These are phyloP conservation scores for Colletotrichum siamense DNA, from an alignment of 2,329 filamentous ascomycete genomes.

Conservation along the genomic window DNA sequence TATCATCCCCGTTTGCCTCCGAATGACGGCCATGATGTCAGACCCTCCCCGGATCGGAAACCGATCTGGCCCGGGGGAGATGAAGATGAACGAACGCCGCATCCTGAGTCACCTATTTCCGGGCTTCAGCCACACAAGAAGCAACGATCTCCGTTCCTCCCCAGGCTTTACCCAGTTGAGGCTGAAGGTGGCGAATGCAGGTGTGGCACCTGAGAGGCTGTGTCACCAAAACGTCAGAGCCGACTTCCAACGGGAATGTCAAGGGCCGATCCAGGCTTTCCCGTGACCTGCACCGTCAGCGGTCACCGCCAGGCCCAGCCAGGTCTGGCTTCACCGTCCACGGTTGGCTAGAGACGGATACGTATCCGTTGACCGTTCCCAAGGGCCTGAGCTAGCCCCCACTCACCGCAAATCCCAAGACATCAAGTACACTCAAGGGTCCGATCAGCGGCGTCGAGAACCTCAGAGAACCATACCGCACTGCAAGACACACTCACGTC, in stretches of 20 bases:
- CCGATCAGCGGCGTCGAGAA: slow-evolving; percentile 16
- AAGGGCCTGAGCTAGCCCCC: background rate
- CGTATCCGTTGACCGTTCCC: background rate
- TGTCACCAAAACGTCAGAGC: slow-evolving; percentile 4
- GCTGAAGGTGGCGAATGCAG: background rate
- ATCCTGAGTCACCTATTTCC: background rate
- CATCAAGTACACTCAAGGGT: background rate
- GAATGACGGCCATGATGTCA: background rate
- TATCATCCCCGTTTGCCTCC: background rate
- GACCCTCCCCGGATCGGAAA: background rate
- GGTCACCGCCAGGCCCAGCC: background rate
- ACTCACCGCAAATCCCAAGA: background rate
- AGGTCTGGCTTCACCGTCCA: background rate
- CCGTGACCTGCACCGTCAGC: background rate
- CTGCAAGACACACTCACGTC: background rate
- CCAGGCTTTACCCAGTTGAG: background rate
- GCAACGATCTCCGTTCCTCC: background rate
- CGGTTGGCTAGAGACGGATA: background rate
- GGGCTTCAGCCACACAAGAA: background rate
- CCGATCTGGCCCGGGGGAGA: background rate
- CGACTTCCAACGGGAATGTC: background rate
- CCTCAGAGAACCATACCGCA: background rate
- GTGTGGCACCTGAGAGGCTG: background rate
- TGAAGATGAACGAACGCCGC: background rate
- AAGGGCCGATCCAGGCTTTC: background rate